A percentile compares a stretch with the other conserved stretches of the same genome.
Conservation (phyloP, 1,284 basidiomycete genomes). For the Trametes versicolor region DNA sequence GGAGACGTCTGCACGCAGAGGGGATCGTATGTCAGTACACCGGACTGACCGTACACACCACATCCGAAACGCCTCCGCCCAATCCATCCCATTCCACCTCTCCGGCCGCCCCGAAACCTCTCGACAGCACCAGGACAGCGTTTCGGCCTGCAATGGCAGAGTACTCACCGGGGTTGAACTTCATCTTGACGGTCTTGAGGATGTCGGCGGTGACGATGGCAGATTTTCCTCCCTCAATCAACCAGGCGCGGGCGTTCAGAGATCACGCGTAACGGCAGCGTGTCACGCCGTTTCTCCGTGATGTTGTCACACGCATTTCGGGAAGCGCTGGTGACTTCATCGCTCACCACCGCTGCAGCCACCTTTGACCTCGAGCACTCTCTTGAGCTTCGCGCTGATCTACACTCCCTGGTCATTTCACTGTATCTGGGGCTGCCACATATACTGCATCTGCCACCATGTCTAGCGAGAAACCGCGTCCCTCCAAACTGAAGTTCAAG, state of each 20-base stretch:
- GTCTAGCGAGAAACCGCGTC: conserved; percentile 64
- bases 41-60: conserved; percentile 37
- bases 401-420: neutral
- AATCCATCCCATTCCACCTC: conserved; percentile 63
- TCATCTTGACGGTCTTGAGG: conserved; percentile 79
- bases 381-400: neutral
- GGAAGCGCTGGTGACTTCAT: conserved; percentile 23
- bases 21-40: conserved; percentile 41
- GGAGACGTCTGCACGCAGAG: conserved; percentile 69
- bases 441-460: conserved; percentile 38
- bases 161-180: conserved; percentile 79
- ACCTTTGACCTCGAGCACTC: neutral
- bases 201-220: conserved; percentile 52
- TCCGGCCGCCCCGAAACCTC: conserved; percentile 39
- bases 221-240: conserved; percentile 37
- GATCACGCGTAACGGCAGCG: conserved; percentile 24
- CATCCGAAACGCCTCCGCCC: conserved; percentile 54
- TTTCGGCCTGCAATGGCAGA: conserved; percentile 29
- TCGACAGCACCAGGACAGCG: conserved; percentile 37
- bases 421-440: too few species aligned
- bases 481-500: conserved; percentile 86
- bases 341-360: neutral
- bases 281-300: conserved; percentile 11
- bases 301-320: conserved; percentile 1
- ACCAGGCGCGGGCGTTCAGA: conserved; percentile 25